Conservation (phyloP, 2,329 filamentous ascomycete genomes). For the Akanthomyces lecanii region DNA sequence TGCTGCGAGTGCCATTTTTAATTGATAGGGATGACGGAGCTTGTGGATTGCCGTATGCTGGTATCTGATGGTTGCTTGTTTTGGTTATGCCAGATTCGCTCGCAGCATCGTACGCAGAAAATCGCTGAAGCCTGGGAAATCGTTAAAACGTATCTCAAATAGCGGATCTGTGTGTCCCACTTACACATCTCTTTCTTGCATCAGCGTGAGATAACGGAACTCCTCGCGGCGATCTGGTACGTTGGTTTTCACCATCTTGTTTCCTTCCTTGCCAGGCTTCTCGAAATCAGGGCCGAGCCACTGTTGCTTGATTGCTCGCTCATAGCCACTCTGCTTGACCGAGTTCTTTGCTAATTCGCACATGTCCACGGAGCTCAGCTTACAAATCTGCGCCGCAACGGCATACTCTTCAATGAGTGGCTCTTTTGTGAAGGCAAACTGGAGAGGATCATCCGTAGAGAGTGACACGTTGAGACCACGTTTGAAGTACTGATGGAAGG, state of each 20-base stretch:
- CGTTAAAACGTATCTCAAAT: background rate
- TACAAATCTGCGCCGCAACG: slow-evolving; percentile 97
- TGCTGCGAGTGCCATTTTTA: background rate
- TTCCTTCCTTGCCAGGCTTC: slow-evolving; percentile 75
- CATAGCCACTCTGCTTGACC: slow-evolving; percentile 91
- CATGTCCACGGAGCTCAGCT: slow-evolving; percentile 95
- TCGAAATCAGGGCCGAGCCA: slow-evolving; percentile 83
- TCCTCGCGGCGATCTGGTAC: slow-evolving; percentile 89
- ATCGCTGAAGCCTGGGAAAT: slow-evolving; percentile 38
- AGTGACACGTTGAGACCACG: slow-evolving; percentile 92
- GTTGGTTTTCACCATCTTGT: slow-evolving; percentile 93
- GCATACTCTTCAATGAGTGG: slow-evolving; percentile 97
- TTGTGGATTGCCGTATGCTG: background rate
- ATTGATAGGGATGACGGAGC: background rate
- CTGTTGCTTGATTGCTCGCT: slow-evolving; percentile 79
- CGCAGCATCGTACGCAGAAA: slow-evolving; percentile 34
- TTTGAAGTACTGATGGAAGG: slow-evolving; percentile 92
- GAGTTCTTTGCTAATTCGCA: slow-evolving; percentile 96
- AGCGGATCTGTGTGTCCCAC: slow-evolving; percentile 27
- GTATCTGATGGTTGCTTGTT: background rate
- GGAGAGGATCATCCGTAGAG: slow-evolving; percentile 92
- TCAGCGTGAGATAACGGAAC: slow-evolving; percentile 80
- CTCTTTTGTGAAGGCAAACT: slow-evolving; percentile 98
- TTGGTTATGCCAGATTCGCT: background rate
- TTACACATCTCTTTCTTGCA: slow-evolving; percentile 82